Evolutionary conservation across 805 yeast species (phyloP).

Genomic region (Kluyveromyces dobzhanskii): DNA sequence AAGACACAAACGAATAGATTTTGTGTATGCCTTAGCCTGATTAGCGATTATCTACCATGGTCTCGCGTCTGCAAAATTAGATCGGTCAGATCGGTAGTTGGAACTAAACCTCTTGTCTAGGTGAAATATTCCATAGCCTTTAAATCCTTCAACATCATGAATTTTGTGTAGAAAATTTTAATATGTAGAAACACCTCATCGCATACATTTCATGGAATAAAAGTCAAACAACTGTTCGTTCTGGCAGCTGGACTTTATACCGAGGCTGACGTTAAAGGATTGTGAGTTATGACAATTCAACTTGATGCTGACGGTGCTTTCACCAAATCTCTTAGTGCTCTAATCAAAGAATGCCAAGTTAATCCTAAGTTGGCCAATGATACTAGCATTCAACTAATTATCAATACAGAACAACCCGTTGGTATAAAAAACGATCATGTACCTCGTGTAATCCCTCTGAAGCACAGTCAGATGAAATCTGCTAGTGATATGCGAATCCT

Average conservation of each 20-base stretch:
- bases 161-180: too few relatives aligned
- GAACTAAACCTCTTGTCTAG: too few relatives aligned
- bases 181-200: constrained; percentile 1
- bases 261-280: too few relatives aligned
- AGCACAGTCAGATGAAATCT: constrained; percentile 39
- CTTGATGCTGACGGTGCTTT: constrained; percentile 9
- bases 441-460: constrained; percentile 53
- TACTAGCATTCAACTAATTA: constrained; percentile 30
- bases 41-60: too few relatives aligned
- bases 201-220: constrained; percentile 3
- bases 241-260: too few relatives aligned
- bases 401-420: constrained; percentile 41
- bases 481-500: constrained; percentile 44
- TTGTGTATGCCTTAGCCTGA: too few relatives aligned
- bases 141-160: too few relatives aligned
- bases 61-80: too few relatives aligned
- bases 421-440: constrained; percentile 38
- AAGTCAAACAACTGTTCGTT: background rate
- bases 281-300: background rate
- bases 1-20: too few relatives aligned
- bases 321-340: constrained; percentile 16
- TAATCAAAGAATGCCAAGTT: constrained; percentile 24
- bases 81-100: too few relatives aligned
- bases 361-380: constrained; percentile 23
- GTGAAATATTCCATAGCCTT: too few relatives aligned